phyloP scores from a whole-genome alignment of 257 asterid genomes.

The Lycium ferocissimum region DNA sequence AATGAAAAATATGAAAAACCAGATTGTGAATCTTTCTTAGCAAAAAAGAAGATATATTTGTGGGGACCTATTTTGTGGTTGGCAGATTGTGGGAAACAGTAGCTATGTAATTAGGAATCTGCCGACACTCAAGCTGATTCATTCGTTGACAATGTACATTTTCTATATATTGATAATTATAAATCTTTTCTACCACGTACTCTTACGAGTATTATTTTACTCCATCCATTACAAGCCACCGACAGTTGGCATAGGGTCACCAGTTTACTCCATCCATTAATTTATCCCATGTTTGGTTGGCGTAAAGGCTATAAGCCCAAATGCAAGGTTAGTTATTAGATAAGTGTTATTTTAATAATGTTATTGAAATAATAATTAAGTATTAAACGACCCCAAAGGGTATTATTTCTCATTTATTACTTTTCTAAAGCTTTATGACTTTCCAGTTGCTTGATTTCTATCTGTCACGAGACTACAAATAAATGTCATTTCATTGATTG shows the following conservation, averaged over 20 bases:
- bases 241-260: conserved; percentile 27
- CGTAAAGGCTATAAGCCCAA: too few species aligned
- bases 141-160: neutral
- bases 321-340: too few species aligned
- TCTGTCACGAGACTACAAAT: neutral
- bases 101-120: neutral
- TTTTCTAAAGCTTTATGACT: neutral
- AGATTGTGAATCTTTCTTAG: neutral
- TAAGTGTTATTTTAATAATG: too few species aligned
- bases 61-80: neutral
- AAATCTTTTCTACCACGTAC: neutral
- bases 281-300: too few species aligned
- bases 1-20: neutral
- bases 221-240: neutral
- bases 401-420: neutral
- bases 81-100: neutral
- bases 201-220: neutral
- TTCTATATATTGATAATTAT: neutral
- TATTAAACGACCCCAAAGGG: too few species aligned
- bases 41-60: neutral
- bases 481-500: neutral
- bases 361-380: too few species aligned
- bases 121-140: conserved; percentile 4
- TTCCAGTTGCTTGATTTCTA: neutral
- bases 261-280: neutral